These are phyloP conservation scores for Clitopilus hobsonii DNA, from an alignment of 768 basidiomycete genomes.

Conservation along the genomic window DNA sequence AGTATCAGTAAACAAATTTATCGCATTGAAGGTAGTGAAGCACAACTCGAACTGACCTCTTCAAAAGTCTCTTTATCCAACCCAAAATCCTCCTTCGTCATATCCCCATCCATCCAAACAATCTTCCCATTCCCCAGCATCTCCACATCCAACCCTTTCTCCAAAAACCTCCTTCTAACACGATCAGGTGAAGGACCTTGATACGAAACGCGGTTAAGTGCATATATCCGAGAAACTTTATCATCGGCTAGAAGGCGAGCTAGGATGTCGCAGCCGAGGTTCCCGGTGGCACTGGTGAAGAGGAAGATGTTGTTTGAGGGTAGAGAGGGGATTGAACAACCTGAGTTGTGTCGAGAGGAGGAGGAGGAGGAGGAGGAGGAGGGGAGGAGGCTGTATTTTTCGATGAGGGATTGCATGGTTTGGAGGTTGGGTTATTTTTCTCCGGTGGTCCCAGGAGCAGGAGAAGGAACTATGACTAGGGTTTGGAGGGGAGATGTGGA, in stretches of 20 bases:
- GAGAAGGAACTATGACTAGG: too few species aligned
- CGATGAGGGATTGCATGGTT: too few species aligned
- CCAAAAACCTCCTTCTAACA: background rate
- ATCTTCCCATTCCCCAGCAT: background rate
- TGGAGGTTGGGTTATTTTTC: too few species aligned
- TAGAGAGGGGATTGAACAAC: too few species aligned
- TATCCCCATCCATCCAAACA: background rate
- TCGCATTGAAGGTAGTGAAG: too few species aligned
- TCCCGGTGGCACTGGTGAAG: conserved; percentile 20
- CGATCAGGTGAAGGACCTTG: too few species aligned
- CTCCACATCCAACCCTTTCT: background rate
- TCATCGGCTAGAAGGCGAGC: conserved; percentile 18
- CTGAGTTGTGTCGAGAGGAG: too few species aligned
- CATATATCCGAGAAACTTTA: conserved; percentile 33
- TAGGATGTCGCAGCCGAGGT: conserved; percentile 15
- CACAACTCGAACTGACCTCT: background rate
- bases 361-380: too few species aligned
- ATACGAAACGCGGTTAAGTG: conserved; percentile 17
- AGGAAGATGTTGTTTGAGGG: conserved; percentile 1
- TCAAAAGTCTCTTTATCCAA: background rate
- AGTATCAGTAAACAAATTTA: too few species aligned
- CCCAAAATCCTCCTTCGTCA: background rate
- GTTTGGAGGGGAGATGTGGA: too few species aligned
- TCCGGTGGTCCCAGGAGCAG: too few species aligned
- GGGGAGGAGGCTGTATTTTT: too few species aligned